Conservation (phyloP, 805 yeast species). For the Cyberlindnera mrakii region DNA sequence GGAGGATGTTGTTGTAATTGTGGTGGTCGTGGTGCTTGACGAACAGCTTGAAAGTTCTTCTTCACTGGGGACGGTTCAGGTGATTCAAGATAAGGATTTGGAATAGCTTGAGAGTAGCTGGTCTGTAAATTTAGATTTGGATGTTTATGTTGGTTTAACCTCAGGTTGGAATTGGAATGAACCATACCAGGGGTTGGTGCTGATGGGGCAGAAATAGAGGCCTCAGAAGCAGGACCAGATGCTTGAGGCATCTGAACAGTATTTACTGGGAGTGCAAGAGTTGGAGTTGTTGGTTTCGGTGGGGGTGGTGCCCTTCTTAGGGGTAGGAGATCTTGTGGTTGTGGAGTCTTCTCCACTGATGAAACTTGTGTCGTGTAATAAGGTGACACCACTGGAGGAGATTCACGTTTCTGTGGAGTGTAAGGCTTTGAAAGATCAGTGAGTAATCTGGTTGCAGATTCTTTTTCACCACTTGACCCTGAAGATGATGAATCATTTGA, state of each 20-base stretch:
- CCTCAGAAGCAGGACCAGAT: background rate
- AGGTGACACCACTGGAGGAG: constrained; percentile 31
- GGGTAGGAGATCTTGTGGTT: constrained; percentile 35
- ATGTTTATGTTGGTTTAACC: constrained; percentile 6
- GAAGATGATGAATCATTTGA: constrained; percentile 21
- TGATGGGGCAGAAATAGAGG: background rate
- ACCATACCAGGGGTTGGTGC: background rate
- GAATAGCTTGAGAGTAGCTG: constrained; percentile 12
- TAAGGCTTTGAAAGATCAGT: constrained; percentile 41
- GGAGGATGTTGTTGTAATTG: constrained; percentile 19
- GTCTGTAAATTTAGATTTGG: constrained; percentile 24
- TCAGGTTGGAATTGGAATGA: constrained; percentile 7
- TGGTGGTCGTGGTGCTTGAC: constrained; percentile 26
- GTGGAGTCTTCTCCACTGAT: background rate
- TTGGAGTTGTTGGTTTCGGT: constrained; percentile 24
- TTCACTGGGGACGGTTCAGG: constrained; percentile 4
- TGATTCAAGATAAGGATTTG: constrained; percentile 19
- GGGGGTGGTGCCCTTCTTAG: constrained; percentile 54
- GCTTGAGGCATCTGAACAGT: background rate
- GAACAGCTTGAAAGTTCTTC: constrained; percentile 20
- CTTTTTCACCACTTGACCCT: constrained; percentile 13
- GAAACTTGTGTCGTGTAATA: constrained; percentile 15
- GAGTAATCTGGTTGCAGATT: constrained; percentile 23
- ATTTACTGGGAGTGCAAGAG: no score
- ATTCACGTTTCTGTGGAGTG: constrained; percentile 37